Base-by-base conservation (phyloP, 1,284 basidiomycete species). In the Exobasidium rhododendri region DNA sequence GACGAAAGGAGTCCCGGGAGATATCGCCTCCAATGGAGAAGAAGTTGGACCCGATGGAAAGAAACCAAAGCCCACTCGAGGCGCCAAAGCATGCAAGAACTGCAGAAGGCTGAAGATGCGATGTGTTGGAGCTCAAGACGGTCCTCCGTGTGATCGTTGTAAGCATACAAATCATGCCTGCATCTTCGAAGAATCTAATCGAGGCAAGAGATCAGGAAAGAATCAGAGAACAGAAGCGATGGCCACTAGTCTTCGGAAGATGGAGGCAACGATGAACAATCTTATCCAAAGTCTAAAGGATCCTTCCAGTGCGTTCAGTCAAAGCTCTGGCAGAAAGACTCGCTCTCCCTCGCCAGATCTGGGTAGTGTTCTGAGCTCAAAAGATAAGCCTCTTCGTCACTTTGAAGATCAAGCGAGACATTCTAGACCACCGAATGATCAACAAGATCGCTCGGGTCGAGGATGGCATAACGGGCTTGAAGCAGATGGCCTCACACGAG, bases 41-140 rank as follows among this genome's bases (percentile, higher is more conserved):
- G 52, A 49, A 11, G 59, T n/a, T 13, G 58, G 30, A 4, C 3
- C 64, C 4, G 47, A 59, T 17, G 56, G 50, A 26, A 72, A 69
- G 53, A 79, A 78, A 58, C 69, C 72, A 28, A 79, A 79, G 54
- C 71, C 77, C 0, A 79, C 75, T 14, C 71, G 78, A 13, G 77
- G 77, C 29, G 65, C 30, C 69, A 92, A 91, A 57, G 93, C 93
- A 0, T 96, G 93, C 71, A 92, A 90, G 0, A 91, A 94, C 31
- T 97, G 94, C 80, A 87, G 94, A 32, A 88, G 92, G 53, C 87
- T 97, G 67, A 98, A 98, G 83, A 98, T 98, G 94, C 91, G 94
- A 70, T 98, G 94, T 71, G 91, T 96, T 20, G 92, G 90, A 40
- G 91, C 91, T 1, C 93, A 96, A 75, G 80, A 93, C 35, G 92